Evolutionary conservation across 2,329 filamentous ascomycete species (phyloP).

Genomic region (Aureobasidium sp.): DNA sequence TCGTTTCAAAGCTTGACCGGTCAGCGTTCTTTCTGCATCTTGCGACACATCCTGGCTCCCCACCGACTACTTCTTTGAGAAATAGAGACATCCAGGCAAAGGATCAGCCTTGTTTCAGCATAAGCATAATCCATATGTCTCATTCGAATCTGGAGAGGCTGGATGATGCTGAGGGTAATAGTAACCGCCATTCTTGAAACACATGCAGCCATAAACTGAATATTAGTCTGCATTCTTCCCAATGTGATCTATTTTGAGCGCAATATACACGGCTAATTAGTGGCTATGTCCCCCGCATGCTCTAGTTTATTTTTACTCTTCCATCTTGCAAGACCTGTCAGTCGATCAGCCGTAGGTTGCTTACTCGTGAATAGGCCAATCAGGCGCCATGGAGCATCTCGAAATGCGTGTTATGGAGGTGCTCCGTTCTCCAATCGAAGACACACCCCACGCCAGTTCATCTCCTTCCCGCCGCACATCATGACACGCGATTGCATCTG

Average conservation of each 20-base stretch:
- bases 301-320: constrained; percentile 10
- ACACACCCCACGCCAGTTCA: neutral
- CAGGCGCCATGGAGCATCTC: neutral
- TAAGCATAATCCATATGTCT: constrained; percentile 5
- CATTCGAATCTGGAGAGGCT: neutral
- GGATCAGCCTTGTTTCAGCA: constrained; percentile 1
- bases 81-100: neutral
- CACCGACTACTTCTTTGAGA: neutral
- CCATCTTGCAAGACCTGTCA: neutral
- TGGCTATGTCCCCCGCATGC: neutral
- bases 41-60: neutral
- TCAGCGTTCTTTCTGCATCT: neutral
- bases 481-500: neutral
- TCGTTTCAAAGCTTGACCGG: neutral
- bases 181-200: constrained; percentile 11
- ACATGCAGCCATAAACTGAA: neutral
- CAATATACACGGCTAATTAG: constrained; percentile 6
- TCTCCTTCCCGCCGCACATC: neutral
- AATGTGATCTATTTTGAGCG: constrained; percentile 10
- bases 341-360: constrained; percentile 2
- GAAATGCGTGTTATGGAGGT: neutral
- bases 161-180: constrained; percentile 1
- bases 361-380: neutral
- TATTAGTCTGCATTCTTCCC: constrained; percentile 3
- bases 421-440: neutral